A percentile compares a stretch with the other conserved stretches of the same genome.
Conservation (phyloP, 192 early-diverging fungal species). For the Dispira parvispora region DNA sequence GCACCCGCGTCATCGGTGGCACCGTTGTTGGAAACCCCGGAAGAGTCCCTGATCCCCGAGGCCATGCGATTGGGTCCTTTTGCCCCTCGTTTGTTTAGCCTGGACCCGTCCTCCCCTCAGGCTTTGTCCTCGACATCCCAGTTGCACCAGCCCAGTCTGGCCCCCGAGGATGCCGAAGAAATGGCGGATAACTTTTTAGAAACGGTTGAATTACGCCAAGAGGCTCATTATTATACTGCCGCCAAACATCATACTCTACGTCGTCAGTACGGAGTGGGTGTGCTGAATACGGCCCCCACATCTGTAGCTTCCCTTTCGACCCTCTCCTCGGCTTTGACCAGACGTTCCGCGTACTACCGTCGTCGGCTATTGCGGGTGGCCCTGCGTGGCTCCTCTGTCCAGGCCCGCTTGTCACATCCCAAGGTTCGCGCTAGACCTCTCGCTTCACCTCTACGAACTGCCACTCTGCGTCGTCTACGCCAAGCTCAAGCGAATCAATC, state of each 20-base stretch:
- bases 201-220: conserved; percentile 1
- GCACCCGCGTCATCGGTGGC: neutral
- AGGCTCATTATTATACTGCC: neutral
- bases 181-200: conserved; percentile 29
- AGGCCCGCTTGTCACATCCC: neutral
- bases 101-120: conserved; percentile 16
- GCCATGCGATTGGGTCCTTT: conserved; percentile 25
- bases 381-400: neutral
- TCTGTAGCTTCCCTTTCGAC: neutral
- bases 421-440: neutral
- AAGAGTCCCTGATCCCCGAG: conserved; percentile 24
- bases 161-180: conserved; percentile 14
- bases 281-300: neutral
- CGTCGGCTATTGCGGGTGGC: neutral
- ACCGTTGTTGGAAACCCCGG: conserved; percentile 1
- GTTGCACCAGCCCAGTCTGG: no score
- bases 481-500: no score
- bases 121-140: neutral
- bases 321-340: neutral
- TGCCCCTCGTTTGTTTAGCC: conserved; percentile 20
- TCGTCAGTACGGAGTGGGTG: neutral
- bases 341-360: neutral
- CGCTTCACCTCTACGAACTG: neutral
- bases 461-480: neutral
- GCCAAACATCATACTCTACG: neutral